Base-by-base conservation (phyloP, 139 green algal genomes). In the Mesotaenium endlicherianum region DNA sequence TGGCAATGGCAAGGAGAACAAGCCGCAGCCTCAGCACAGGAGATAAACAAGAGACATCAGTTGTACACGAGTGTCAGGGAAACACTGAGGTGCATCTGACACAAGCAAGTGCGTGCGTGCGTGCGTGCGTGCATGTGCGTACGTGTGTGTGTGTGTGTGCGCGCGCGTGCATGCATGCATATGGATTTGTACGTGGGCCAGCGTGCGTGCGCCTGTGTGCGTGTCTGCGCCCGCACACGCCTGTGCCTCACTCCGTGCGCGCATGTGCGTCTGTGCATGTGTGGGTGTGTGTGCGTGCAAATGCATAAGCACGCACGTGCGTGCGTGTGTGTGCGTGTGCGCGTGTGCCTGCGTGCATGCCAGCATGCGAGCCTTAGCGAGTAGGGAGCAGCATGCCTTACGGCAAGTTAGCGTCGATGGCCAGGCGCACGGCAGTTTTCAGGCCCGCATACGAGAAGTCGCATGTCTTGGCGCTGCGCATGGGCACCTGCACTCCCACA, bases 391-490 rank as follows among this genome's bases (percentile, higher is more conserved):
- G 58, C 4, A 34, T 70, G 26, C n/a, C 58, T 85, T n/a, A 79
- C 55, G n/a, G 80, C 39, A 78, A 2, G 14, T 83, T 30, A 2
- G 1, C 26, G 4, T 86, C 40, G 40, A 88, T 81, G 38, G 88
- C 88, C 68, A 87, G 59, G 14, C 88, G 80, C 43, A 87, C 87
- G 8, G 89, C 91, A 0, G 96, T 98, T 89, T 99, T 99, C 26
- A 99, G 91, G 1, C 96, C 96, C 31, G 96, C 94, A 82, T 94
- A 99, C 0, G 92, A 97, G 79, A 99, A 98, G 90, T 98, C 93
- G 82, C 95, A 98, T 36, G 91, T 95, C 55, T 82, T 82, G 20
- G 60, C 53, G 6, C 80, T 40, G 1, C 79, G 82, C 90, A 98
- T 93, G 59, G 96, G 95, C 3, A 96, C 80, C 20, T 89, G 82